Conservation (phyloP, 495 filamentous ascomycete species). For the Cercophora newfieldiana region DNA sequence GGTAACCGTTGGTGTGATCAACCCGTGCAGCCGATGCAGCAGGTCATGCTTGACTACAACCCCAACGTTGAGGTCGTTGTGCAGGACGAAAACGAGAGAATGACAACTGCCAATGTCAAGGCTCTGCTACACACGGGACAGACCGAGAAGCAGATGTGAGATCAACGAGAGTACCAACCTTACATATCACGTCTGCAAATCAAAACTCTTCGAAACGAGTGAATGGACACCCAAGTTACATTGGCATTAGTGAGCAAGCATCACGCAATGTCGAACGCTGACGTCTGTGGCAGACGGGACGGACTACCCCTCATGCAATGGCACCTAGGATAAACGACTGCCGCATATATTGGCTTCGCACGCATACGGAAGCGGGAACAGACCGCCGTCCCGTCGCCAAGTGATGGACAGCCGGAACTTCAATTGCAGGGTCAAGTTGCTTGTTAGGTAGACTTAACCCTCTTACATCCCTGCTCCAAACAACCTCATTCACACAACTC, state of each 20-base stretch:
- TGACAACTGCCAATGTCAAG: neutral
- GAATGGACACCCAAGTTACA: too few relatives aligned
- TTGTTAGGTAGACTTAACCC: neutral
- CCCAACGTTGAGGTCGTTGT: constrained; percentile 17
- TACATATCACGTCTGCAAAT: too few relatives aligned
- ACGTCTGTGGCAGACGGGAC: neutral
- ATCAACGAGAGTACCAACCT: neutral
- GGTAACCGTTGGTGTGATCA: constrained; percentile 6
- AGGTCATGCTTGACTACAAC: constrained; percentile 18
- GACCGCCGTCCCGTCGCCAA: neutral
- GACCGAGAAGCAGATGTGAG: neutral
- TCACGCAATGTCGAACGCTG: neutral
- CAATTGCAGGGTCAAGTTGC: neutral
- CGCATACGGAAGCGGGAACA: neutral
- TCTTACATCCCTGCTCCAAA: neutral
- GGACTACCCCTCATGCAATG: neutral
- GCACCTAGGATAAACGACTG: neutral
- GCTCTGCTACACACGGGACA: neutral
- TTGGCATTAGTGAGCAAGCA: neutral
- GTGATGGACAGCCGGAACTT: neutral
- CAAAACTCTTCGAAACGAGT: too few relatives aligned
- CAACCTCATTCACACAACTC: neutral
- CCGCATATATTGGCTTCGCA: neutral
- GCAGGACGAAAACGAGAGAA: neutral
- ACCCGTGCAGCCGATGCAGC: constrained; percentile 19